These are phyloP conservation scores for Besnoitia besnoiti DNA, from an alignment of 169 alveolate species.

Conservation along the genomic window DNA sequence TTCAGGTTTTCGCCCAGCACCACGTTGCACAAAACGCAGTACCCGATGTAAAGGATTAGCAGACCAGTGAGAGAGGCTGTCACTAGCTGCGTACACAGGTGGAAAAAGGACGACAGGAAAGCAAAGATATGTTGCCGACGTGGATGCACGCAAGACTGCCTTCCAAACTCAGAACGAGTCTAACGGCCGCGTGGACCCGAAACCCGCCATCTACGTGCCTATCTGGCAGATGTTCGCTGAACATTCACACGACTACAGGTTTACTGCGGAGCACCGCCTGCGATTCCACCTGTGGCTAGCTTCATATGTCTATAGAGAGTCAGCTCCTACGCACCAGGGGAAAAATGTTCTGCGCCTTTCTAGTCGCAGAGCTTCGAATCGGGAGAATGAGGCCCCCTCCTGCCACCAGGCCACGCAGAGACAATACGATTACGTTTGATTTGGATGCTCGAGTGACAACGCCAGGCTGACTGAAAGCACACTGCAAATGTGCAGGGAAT, in stretches of 20 bases:
- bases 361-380: not conserved
- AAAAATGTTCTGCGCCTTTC: not conserved
- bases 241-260: too few species aligned
- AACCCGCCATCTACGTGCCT: not conserved
- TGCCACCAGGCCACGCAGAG: not conserved
- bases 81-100: not conserved
- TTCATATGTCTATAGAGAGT: too few species aligned
- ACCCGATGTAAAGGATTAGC: not conserved
- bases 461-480: too few species aligned
- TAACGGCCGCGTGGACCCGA: not conserved
- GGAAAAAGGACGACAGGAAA: not conserved
- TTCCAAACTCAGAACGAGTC: too few species aligned
- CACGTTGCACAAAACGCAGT: slow-evolving; percentile 11
- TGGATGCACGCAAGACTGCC: too few species aligned
- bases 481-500: too few species aligned
- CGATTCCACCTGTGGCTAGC: too few species aligned
- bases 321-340: not conserved
- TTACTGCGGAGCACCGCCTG: not conserved
- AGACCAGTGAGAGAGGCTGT: not conserved
- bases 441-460: too few species aligned
- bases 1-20: not conserved
- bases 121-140: too few species aligned
- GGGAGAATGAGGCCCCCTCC: slow-evolving; percentile 30
- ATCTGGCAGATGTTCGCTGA: too few species aligned
- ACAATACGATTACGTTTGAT: too few species aligned